phyloP scores from a whole-genome alignment of 2,329 filamentous ascomycete genomes.

The Colletotrichum camelliae region DNA sequence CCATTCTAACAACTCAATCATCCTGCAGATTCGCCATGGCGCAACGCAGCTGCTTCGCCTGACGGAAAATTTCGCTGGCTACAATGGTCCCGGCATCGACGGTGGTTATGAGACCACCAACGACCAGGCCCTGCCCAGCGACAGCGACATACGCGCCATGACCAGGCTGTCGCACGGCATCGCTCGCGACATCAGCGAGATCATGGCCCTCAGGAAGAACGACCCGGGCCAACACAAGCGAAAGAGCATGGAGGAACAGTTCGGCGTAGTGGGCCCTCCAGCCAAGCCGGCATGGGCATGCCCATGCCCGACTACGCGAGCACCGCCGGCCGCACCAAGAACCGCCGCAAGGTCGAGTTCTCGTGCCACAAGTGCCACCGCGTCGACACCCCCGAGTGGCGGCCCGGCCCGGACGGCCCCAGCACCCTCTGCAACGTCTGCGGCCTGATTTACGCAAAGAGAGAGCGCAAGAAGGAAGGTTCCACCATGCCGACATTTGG shows the following conservation, averaged over 20 bases:
- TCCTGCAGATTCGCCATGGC: not conserved
- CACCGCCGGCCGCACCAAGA: not conserved
- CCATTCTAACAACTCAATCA: not conserved
- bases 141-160: constrained; percentile 9
- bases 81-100: not conserved
- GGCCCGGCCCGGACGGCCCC: constrained; percentile 74
- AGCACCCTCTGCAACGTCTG: constrained; percentile 77
- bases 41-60: constrained; percentile 5
- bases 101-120: not conserved
- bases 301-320: not conserved
- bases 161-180: constrained; percentile 13
- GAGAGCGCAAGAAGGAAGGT: constrained; percentile 21
- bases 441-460: constrained; percentile 55
- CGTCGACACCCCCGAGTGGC: constrained; percentile 79
- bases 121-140: not conserved
- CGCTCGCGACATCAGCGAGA: constrained; percentile 12
- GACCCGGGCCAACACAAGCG: not conserved
- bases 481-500: constrained; percentile 4
- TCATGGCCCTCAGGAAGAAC: not conserved
- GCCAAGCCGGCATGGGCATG: not conserved
- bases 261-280: not conserved
- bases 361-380: constrained; percentile 60
- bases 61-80: not conserved
- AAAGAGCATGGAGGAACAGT: not conserved
- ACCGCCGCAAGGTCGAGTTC: constrained; percentile 37